These are phyloP conservation scores for Citeromyces siamensis DNA, from an alignment of 1,139 yeast species.

Conservation along the genomic window DNA sequence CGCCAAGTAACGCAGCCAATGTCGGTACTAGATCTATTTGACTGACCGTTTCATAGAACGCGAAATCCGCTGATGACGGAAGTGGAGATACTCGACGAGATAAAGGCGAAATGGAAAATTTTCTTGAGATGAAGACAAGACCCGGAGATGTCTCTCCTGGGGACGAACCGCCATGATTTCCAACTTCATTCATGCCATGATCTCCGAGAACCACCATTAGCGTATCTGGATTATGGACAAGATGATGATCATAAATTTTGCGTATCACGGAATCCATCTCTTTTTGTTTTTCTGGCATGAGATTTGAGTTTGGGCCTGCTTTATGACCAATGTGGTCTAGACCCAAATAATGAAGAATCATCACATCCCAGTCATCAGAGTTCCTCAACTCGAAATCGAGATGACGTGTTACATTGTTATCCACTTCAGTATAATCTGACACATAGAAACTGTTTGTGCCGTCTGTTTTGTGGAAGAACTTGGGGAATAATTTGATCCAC, in stretches of 20 bases:
- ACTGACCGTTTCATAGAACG: slow-evolving; percentile 41
- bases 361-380: slow-evolving; percentile 57
- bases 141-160: slow-evolving; percentile 88
- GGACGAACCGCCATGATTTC: slow-evolving; percentile 95
- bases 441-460: slow-evolving; percentile 95
- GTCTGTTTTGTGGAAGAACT: slow-evolving; percentile 49
- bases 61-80: slow-evolving; percentile 33
- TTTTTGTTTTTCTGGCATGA: slow-evolving; percentile 68
- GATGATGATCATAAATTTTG: slow-evolving; percentile 33
- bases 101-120: slow-evolving; percentile 20
- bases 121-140: slow-evolving; percentile 53
- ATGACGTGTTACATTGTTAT: slow-evolving; percentile 85
- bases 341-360: slow-evolving; percentile 85
- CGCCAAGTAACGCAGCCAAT: slow-evolving; percentile 52
- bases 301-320: slow-evolving; percentile 75
- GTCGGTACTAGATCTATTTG: slow-evolving; percentile 92
- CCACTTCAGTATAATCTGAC: slow-evolving; percentile 89
- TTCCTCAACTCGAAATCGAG: slow-evolving; percentile 38
- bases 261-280: slow-evolving; percentile 74
- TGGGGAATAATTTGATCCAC: slow-evolving; percentile 83
- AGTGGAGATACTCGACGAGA: slow-evolving; percentile 20
- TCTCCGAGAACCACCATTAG: slow-evolving; percentile 78
- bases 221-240: slow-evolving; percentile 34
- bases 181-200: slow-evolving; percentile 91
- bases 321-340: slow-evolving; percentile 96